Evolutionary conservation across 768 basidiomycete genomes (phyloP), one percentile per base, ranked within the genome.

Genomic region (Cystofilobasidium capitatum): DNA sequence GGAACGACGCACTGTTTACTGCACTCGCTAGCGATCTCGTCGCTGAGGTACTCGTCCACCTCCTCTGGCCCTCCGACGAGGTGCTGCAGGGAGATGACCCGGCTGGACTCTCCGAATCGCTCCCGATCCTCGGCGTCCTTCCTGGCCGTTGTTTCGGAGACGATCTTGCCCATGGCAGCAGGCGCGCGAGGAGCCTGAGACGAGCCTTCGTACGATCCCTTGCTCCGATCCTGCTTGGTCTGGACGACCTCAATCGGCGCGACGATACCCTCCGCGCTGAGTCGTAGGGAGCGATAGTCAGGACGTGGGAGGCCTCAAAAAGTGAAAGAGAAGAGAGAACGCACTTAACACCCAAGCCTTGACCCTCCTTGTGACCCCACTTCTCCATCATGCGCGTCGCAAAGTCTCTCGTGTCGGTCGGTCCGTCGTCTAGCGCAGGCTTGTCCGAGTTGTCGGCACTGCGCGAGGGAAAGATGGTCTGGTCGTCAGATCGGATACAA

Each of bases 341-440:
- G 45, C 24, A 69, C 68, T 88, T 85, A 0, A 83, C 86, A 39
- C 94, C 94, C 1, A 97, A 82, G 13, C 93, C 93, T 77, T 91
- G 86, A 1, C 94, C 94, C 75, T 90, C 89, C 75, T 89, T 88
- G 75, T 96, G 91, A 0, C 93, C 93, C 89, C 88, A 93, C 79
- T 92, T 96, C 3, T 88, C 89, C 66, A 68, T 68, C 60, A 68
- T 62, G 29, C 66, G 36, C 1, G 33, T 35, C 3, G 66, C 66
- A 44, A 68, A 68, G 37, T 68, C 66, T 14, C 66, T 26, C 39
- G 39, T 51, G 55, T 68, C 66, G 40, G 58, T 58, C 31, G 12
- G 3, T 42, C 63, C 60, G 14, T 55, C 49, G 51, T 55, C 47
- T 20, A 60, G 31, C 4, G 24, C n/a, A n/a, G n/a, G 22, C 13